Conservation (phyloP, 2,329 filamentous ascomycete genomes). For the Beauveria brongniartii region DNA sequence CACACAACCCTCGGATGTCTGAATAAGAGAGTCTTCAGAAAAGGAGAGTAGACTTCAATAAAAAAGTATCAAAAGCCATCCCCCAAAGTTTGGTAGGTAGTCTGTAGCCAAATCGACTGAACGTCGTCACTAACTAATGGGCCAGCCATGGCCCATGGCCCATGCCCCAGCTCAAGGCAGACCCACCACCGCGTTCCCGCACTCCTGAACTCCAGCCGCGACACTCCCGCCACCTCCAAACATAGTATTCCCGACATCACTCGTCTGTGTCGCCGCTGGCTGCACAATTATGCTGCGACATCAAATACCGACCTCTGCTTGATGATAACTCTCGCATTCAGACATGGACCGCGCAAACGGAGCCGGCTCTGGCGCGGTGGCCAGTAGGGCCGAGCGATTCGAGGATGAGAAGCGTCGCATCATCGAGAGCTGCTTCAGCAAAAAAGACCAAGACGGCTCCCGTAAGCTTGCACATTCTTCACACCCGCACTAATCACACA, state of each 20-base stretch:
- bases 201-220: conserved; percentile 7
- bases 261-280: neutral
- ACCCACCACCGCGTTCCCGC: conserved; percentile 9
- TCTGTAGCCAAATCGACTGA: neutral
- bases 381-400: conserved; percentile 66
- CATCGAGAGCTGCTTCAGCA: conserved; percentile 87
- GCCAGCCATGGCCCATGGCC: neutral
- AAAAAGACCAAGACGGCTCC: conserved; percentile 79
- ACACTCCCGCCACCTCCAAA: conserved; percentile 9
- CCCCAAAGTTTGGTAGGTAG: neutral
- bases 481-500: neutral
- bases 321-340: conserved; percentile 15
- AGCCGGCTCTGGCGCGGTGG: conserved; percentile 26
- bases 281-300: conserved; percentile 8
- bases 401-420: conserved; percentile 96
- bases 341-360: conserved; percentile 34
- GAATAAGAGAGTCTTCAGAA: too few species aligned
- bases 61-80: too few species aligned
- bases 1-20: too few species aligned
- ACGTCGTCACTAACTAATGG: neutral
- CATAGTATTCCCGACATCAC: conserved; percentile 1
- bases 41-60: too few species aligned
- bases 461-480: conserved; percentile 45
- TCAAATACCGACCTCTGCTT: conserved; percentile 10
- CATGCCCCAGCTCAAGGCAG: neutral